These are phyloP conservation scores for Xylaria cubensis DNA, from an alignment of 495 filamentous ascomycete species.

Conservation along the genomic window DNA sequence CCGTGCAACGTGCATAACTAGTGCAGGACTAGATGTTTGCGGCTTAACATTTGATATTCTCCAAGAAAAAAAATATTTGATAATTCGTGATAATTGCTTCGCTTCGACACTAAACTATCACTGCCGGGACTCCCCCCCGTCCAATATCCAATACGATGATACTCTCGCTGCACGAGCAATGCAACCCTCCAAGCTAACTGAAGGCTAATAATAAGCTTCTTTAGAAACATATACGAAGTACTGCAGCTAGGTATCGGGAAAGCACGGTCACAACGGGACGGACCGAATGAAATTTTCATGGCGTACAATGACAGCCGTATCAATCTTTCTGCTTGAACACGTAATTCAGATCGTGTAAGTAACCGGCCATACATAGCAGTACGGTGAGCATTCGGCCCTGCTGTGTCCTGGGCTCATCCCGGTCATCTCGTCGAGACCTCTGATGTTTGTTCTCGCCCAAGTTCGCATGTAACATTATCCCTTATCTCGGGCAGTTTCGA, in stretches of 20 bases:
- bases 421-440: neutral
- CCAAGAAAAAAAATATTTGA: neutral
- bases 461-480: neutral
- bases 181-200: neutral
- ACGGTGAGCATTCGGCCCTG: no score
- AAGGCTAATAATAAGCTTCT: neutral
- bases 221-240: neutral
- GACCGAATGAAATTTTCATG: no score
- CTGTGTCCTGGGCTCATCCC: neutral
- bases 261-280: neutral
- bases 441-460: neutral
- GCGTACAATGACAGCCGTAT: no score
- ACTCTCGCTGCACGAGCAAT: neutral
- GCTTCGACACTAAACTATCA: neutral
- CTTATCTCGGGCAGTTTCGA: neutral
- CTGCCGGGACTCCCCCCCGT: neutral
- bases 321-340: no score
- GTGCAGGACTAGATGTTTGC: neutral
- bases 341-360: no score
- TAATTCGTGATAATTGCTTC: neutral
- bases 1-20: neutral
- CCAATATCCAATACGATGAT: neutral
- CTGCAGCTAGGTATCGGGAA: constrained; percentile 10
- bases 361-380: no score
- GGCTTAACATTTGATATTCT: neutral